phyloP scores from a whole-genome alignment of 2,329 filamentous ascomycete species.

The Pleurostoma richardsiae region DNA sequence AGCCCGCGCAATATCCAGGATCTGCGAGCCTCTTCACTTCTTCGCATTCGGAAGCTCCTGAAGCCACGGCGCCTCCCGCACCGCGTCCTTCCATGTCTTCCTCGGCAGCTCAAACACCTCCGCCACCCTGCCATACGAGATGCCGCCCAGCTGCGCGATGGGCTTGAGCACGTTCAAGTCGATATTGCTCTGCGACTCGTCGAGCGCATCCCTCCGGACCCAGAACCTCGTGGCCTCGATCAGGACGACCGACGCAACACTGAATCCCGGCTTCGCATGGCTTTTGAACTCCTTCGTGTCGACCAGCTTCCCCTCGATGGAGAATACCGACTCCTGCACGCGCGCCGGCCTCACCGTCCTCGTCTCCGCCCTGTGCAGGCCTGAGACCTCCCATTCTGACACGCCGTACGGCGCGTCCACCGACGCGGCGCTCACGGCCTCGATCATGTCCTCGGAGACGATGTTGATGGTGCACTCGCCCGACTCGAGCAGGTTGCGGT shows the following conservation, averaged over 20 bases:
- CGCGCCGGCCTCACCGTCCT: slow-evolving; percentile 11
- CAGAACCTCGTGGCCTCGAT: slow-evolving; percentile 22
- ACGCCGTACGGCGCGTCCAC: slow-evolving; percentile 54
- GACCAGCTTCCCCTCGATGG: slow-evolving; percentile 19
- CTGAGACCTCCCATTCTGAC: slow-evolving; percentile 32
- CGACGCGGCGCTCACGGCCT: slow-evolving; percentile 55
- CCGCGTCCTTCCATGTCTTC: not conserved
- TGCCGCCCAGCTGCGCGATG: not conserved
- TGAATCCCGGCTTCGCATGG: slow-evolving; percentile 13
- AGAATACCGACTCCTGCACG: slow-evolving; percentile 19
- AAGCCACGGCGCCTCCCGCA: not conserved
- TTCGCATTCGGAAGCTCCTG: not conserved
- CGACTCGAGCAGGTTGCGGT: slow-evolving; percentile 51
- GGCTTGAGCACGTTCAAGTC: not conserved
- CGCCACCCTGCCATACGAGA: not conserved
- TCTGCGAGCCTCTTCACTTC: not conserved
- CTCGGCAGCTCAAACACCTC: not conserved
- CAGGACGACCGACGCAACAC: slow-evolving; percentile 15
- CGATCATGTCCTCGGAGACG: slow-evolving; percentile 56
- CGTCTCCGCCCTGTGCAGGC: slow-evolving; percentile 14
- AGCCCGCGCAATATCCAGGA: no score
- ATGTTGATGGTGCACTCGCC: slow-evolving; percentile 58
- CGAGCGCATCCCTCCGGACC: slow-evolving; percentile 8
- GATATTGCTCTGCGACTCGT: not conserved
- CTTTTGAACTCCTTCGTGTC: slow-evolving; percentile 19